Evolutionary conservation across 306 rosid genomes (phyloP).

Genomic region (Cyclanthera cordifolia): DNA sequence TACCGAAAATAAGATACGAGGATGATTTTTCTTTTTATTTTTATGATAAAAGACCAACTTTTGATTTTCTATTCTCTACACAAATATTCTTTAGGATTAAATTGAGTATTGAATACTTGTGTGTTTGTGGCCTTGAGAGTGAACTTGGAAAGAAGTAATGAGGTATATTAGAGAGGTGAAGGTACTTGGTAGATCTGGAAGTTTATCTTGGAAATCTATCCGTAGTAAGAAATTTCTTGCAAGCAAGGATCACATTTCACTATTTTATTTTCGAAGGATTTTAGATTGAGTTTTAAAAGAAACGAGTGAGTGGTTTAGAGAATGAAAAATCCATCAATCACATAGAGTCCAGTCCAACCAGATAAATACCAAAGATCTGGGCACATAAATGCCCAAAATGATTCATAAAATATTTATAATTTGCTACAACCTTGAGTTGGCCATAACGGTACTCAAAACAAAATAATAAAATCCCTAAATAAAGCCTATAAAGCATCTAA

Average conservation of each 20-base stretch:
- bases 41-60: neutral
- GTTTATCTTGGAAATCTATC: neutral
- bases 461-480: neutral
- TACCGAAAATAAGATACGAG: too few relatives aligned
- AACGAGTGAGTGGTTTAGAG: neutral
- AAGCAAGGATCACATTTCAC: neutral
- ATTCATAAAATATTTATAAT: neutral
- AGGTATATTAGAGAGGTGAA: neutral
- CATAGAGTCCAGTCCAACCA: neutral
- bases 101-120: neutral
- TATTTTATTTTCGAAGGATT: neutral
- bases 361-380: neutral
- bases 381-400: neutral
- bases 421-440: neutral
- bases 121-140: neutral
- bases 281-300: too few relatives aligned
- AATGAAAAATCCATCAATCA: neutral
- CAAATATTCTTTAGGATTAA: neutral
- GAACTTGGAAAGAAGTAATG: neutral
- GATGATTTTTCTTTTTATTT: neutral
- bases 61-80: too few relatives aligned
- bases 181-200: neutral
- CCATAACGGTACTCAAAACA: neutral
- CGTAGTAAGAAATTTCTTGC: neutral
- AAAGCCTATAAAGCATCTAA: neutral